These are phyloP conservation scores for Globisporangium heterothallicum DNA, from an alignment of 352 stramenopile genomes.

Conservation along the genomic window DNA sequence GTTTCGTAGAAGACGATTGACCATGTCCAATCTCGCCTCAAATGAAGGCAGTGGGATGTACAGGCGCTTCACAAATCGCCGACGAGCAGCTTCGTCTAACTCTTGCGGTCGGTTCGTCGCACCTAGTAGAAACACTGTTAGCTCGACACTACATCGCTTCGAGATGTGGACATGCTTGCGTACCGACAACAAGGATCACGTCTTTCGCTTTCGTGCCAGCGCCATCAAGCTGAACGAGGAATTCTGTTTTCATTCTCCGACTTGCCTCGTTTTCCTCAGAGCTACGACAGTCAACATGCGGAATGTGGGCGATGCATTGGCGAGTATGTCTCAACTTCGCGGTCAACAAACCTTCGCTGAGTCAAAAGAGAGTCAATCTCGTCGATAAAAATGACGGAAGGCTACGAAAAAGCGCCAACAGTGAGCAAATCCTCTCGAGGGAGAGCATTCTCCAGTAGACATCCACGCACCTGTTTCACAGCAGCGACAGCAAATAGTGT, in stretches of 20 bases:
- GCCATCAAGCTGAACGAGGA: constrained; percentile 97
- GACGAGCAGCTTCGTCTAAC: constrained; percentile 95
- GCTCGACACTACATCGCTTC: too few species aligned
- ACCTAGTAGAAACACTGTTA: constrained; percentile 27
- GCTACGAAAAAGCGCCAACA: constrained; percentile 36
- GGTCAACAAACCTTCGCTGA: constrained; percentile 76
- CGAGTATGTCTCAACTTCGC: too few species aligned
- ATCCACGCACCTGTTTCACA: constrained; percentile 77
- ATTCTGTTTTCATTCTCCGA: constrained; percentile 98
- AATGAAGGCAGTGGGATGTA: constrained; percentile 96
- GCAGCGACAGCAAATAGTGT: constrained; percentile 96
- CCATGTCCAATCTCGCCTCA: constrained; percentile 80
- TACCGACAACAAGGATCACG: constrained; percentile 87
- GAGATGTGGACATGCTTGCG: too few species aligned
- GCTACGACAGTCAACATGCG: constrained; percentile 18
- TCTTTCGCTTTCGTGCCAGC: constrained; percentile 89
- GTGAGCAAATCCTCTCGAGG: background rate
- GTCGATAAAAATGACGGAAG: constrained; percentile 99
- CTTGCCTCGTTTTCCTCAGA: constrained; percentile 97
- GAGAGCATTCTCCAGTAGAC: background rate
- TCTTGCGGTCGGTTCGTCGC: constrained; percentile 97
- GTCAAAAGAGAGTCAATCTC: constrained; percentile 99
- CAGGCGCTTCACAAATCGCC: constrained; percentile 96
- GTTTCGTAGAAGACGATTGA: constrained; percentile 89
- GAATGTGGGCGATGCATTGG: background rate